Evolutionary conservation across 1,139 yeast species (phyloP).

Genomic region (Yamadazyma pseudoaaseri): DNA sequence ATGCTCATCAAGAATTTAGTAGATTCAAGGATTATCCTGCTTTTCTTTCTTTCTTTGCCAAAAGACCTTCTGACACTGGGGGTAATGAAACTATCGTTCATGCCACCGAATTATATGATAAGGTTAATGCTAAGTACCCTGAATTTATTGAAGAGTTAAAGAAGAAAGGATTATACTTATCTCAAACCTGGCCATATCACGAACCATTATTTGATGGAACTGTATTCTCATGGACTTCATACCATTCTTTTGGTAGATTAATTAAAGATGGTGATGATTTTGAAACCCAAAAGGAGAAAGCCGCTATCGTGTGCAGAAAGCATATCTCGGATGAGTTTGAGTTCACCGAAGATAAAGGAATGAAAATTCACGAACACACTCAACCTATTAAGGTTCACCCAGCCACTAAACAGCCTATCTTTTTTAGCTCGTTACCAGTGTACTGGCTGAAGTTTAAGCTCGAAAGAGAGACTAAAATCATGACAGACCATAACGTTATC

Average conservation of each 20-base stretch:
- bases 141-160: constrained; percentile 12
- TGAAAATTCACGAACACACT: no score
- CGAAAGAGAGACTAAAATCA: no score
- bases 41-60: constrained; percentile 20
- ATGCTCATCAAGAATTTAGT: constrained; percentile 24
- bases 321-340: no score
- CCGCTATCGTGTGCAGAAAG: no score
- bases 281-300: no score
- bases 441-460: no score
- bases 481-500: no score
- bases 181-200: not conserved
- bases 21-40: constrained; percentile 23
- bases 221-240: not conserved
- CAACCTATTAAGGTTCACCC: no score
- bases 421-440: no score
- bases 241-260: not conserved
- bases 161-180: not conserved
- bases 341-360: no score
- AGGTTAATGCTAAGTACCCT: constrained; percentile 17
- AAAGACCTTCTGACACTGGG: constrained; percentile 14
- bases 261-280: not conserved
- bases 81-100: constrained; percentile 25
- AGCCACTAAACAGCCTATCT: no score
- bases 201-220: no score
- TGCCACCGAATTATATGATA: constrained; percentile 24